Evolutionary conservation across 768 basidiomycete species (phyloP), one percentile per base, ranked within the genome.

Genomic region (Rhodotorula sphaerocarpa): DNA sequence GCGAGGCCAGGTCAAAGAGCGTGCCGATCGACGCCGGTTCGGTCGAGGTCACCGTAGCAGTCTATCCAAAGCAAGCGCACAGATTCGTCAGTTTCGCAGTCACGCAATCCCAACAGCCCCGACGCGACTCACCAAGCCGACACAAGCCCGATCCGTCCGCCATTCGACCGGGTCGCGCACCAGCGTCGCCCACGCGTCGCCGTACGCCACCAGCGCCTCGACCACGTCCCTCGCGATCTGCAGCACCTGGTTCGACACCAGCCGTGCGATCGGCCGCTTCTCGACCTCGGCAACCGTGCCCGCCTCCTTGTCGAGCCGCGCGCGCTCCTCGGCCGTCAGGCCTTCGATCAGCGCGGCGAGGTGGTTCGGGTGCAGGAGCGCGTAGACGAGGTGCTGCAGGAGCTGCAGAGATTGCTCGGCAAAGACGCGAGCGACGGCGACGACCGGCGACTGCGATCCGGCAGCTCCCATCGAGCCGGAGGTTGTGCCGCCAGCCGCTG

Each of bases 361-460:
- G 70, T 90, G 86, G 71, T 91, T 87, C 11, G 91, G 91, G 74
- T 96, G 91, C 0, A 88, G 86, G 50, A 93, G 79, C 0, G 88
- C 87, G 67, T 91, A 90, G 74, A 90, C 91, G 65, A 95, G 76
- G 67, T 90, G 87, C 72, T 90, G 89, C 1, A 95, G 79, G 30
- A 93, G 66, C 54, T 59, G 39, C 12, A 67, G 44, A 12, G 28
- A 28, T 43, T 52, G 58, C 63, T 79, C 79, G 7, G 87, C 83
- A 43, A 91, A 81, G 16, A 57, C 59, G 45, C 42, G 14, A 3
- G 62, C 51, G 47, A 95, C 72, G 43, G 83, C 84, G 52, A 86
- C 82, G 7, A 85, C 82, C 50, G 86, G 84, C 71, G 89, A 87
- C n/a, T n/a, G n/a, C n/a, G n/a, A n/a, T n/a, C n/a, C n/a, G n/a